Conservation (phyloP, 192 early-diverging fungal species). For the Coemansia erecta region DNA sequence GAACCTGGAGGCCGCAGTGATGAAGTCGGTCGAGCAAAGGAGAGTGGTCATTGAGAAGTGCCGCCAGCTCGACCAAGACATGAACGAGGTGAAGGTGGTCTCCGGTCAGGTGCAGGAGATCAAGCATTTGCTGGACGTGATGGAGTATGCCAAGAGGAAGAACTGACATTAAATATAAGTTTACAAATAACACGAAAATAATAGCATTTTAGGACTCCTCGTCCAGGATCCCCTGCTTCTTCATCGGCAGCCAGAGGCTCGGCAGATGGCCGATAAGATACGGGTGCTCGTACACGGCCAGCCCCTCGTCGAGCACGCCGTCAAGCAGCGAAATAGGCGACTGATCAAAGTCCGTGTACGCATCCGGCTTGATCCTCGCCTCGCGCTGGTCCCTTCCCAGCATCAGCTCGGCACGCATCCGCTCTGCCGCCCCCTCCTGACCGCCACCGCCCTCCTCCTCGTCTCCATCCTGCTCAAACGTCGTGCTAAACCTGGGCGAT, state of each 20-base stretch:
- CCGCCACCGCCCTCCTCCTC: too few species aligned
- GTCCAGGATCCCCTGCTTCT: not conserved
- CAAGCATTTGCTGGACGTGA: constrained; percentile 41
- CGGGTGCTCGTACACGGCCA: constrained; percentile 67
- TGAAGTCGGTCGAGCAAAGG: constrained; percentile 25
- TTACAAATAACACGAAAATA: too few species aligned
- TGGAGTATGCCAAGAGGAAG: constrained; percentile 44
- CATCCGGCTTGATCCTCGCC: constrained; percentile 59
- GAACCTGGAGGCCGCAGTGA: constrained; percentile 15
- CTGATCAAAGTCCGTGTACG: constrained; percentile 70
- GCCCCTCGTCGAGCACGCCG: constrained; percentile 70
- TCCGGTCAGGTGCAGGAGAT: constrained; percentile 27
- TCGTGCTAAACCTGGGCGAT: constrained; percentile 37
- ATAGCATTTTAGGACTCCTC: too few species aligned
- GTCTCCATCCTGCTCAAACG: constrained; percentile 31
- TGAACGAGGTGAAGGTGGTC: constrained; percentile 20
- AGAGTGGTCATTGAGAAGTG: constrained; percentile 27
- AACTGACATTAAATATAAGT: too few species aligned
- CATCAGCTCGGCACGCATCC: constrained; percentile 43
- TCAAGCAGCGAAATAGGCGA: constrained; percentile 68
- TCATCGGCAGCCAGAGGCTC: constrained; percentile 69
- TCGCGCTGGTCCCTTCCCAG: constrained; percentile 60
- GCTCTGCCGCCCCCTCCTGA: not conserved
- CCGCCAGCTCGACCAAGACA: constrained; percentile 20
- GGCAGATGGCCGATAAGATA: constrained; percentile 65